Base-by-base conservation (phyloP, 2,329 filamentous ascomycete genomes). In the Botryotinia calthae region DNA sequence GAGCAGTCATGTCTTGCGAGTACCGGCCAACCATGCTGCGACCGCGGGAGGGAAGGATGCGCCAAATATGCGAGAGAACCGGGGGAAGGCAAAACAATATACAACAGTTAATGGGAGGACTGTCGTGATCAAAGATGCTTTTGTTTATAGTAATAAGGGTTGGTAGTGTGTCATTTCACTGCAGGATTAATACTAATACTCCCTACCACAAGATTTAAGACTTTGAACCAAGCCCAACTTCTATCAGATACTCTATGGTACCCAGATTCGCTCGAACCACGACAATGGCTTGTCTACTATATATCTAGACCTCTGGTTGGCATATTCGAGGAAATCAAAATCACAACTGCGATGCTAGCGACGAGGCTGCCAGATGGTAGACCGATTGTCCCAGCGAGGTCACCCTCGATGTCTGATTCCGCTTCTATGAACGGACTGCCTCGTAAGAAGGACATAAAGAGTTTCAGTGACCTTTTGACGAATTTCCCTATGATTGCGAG, bases 91-190 rank as follows among this genome's bases (percentile, higher is more conserved):
- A 46, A 97, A 95, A 83, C 94, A 97, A 81, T 97, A 96, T 80
- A 91, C 91, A 22, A 99, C 97, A 0, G 86, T 96, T 77, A 99
- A 99, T 82, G 94, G 95, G 51, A 90, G 94, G 79, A 98, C 93
- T 65, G 91, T 99, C 74, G 93, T 99, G 62, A 90, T 99, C 76
- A 98, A 98, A 83, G 96, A 99, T 82, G 90, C 91, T 40, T 92
- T 92, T 78, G 88, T 98, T 58, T 99, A 97, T 83, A 98, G 92
- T 82, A 98, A 98, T 81, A 99, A 99, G 86, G 96, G 95, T 94
- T 82, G 67, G 84, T 79, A 31, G 31, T 70, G 28, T 51, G 64
- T 20, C 65, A 61, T 16, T 31, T 65, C 71, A 54, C 9, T 63
- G 51, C 37, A 28, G 40, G 58, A 62, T 40, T 28, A 63, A 34